Evolutionary conservation across 768 basidiomycete genomes (phyloP).

Genomic region (Cubamyces sp.): DNA sequence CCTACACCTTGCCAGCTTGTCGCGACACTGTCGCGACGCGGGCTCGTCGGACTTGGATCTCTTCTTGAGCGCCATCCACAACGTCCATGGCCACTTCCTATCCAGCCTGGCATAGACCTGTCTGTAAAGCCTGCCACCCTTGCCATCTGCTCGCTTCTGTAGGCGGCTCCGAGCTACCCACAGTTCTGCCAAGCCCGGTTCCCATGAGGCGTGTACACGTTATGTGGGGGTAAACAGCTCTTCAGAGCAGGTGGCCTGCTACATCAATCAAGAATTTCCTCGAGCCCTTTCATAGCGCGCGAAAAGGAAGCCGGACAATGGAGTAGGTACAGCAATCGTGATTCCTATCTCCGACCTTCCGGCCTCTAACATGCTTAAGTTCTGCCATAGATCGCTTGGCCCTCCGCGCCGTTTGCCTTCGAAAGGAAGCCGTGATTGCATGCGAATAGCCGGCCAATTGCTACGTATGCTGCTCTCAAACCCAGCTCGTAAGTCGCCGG

Average conservation of each 20-base stretch:
- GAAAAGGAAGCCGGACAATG: not conserved
- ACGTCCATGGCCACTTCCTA: too few species aligned
- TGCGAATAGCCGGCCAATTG: not conserved
- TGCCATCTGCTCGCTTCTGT: too few species aligned
- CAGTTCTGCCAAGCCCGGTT: not conserved
- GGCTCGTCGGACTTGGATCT: too few species aligned
- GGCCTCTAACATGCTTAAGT: constrained; percentile 2
- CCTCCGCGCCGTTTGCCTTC: constrained; percentile 6
- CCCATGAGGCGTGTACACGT: constrained; percentile 9
- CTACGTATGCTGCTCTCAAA: not conserved
- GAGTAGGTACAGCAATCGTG: not conserved
- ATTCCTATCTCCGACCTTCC: constrained; percentile 3
- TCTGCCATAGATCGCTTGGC: constrained; percentile 6
- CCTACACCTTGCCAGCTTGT: too few species aligned
- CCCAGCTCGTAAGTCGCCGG: constrained; percentile 4
- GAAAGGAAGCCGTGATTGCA: not conserved
- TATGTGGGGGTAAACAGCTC: not conserved
- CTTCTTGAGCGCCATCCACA: too few species aligned
- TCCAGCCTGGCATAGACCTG: too few species aligned
- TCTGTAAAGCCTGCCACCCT: too few species aligned
- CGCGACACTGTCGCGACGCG: too few species aligned
- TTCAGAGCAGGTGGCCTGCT: not conserved
- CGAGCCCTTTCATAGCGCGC: not conserved
- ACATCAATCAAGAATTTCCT: not conserved
- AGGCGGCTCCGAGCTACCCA: constrained; percentile 9